Conservation (phyloP, 768 basidiomycete species). For the Scleroderma bovista region DNA sequence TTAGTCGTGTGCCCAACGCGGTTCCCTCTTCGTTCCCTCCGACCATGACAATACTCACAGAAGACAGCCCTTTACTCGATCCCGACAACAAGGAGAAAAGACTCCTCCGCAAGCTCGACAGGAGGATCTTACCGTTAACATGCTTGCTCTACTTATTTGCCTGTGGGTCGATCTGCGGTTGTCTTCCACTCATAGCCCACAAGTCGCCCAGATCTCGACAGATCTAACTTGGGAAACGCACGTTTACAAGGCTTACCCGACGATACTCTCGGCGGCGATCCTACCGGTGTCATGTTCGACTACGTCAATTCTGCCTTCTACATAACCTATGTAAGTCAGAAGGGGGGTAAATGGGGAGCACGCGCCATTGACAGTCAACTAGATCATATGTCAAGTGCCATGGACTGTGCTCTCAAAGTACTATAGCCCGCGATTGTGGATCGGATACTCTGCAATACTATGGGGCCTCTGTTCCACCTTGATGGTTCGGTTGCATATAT, state of each 20-base stretch:
- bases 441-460: conserved; percentile 61
- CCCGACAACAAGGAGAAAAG: conserved; percentile 37
- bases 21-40: not conserved
- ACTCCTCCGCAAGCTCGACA: conserved; percentile 61
- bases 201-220: conserved; percentile 47
- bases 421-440: conserved; percentile 62
- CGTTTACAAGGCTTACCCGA: conserved; percentile 64
- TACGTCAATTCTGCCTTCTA: conserved; percentile 77
- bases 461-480: conserved; percentile 72
- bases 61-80: conserved; percentile 13
- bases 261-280: conserved; percentile 63
- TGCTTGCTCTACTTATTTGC: conserved; percentile 75
- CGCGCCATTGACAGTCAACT: not conserved
- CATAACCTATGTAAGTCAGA: conserved; percentile 60
- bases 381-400: conserved; percentile 71
- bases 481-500: conserved; percentile 41
- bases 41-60: conserved; percentile 6
- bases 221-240: conserved; percentile 77
- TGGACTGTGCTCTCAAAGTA: conserved; percentile 64
- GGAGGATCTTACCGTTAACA: conserved; percentile 62
- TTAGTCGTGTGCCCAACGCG: not conserved
- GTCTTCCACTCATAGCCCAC: not conserved
- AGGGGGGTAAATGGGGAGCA: not conserved
- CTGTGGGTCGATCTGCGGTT: conserved; percentile 40
- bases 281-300: conserved; percentile 64